Evolutionary conservation across 2,329 filamentous ascomycete genomes (phyloP).

Genomic region (Epichloe glyceriae): DNA sequence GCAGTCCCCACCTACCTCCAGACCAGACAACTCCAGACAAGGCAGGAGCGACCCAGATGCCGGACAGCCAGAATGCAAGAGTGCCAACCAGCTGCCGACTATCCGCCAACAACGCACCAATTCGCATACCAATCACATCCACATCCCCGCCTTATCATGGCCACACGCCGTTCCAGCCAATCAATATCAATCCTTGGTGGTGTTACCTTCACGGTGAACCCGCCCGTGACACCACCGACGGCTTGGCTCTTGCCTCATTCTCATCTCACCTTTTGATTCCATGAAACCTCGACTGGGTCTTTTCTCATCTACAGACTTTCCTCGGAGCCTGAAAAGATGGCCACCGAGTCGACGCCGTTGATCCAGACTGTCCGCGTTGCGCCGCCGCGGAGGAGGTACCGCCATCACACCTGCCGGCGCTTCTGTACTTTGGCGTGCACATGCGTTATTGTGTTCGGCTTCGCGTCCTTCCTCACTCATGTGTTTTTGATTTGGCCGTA

Average conservation of each 20-base stretch:
- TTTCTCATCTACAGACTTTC: slow-evolving; percentile 4
- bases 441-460: slow-evolving; percentile 38
- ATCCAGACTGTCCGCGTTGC: slow-evolving; percentile 48
- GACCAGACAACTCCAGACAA: too few species aligned
- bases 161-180: not conserved
- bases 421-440: slow-evolving; percentile 51
- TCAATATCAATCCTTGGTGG: not conserved
- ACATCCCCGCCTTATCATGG: not conserved
- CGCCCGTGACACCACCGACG: not conserved
- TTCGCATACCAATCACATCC: not conserved
- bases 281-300: not conserved
- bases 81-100: too few species aligned
- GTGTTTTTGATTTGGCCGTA: slow-evolving; percentile 29
- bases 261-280: not conserved
- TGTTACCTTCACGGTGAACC: not conserved
- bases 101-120: not conserved
- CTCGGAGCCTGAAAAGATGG: slow-evolving; percentile 19
- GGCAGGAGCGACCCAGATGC: too few species aligned
- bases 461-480: slow-evolving; percentile 36
- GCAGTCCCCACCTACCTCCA: too few species aligned
- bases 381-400: slow-evolving; percentile 39
- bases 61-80: too few species aligned
- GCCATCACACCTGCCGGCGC: slow-evolving; percentile 47
- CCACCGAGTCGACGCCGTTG: slow-evolving; percentile 50
- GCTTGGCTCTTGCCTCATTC: not conserved